These are phyloP conservation scores for Westerdykella ornata DNA, from an alignment of 2,329 filamentous ascomycete genomes.

Conservation along the genomic window DNA sequence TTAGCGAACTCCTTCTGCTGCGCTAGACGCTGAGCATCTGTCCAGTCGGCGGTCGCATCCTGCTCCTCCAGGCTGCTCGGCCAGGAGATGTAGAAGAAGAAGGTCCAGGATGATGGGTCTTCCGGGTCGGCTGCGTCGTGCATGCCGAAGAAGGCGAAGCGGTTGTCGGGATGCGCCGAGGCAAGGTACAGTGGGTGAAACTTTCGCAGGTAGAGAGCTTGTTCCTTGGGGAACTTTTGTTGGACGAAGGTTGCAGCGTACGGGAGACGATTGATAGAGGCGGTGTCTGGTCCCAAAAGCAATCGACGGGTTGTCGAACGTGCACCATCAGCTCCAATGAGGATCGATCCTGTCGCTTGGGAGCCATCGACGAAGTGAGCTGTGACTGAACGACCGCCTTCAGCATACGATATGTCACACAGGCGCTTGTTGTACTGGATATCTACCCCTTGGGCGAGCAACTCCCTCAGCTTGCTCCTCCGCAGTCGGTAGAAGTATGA, in stretches of 20 bases:
- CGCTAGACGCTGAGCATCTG: slow-evolving; percentile 31
- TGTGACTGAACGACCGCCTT: slow-evolving; percentile 27
- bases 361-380: slow-evolving; percentile 33
- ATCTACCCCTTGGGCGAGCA: slow-evolving; percentile 26
- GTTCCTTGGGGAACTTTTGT: slow-evolving; percentile 37
- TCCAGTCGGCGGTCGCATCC: slow-evolving; percentile 31
- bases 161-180: slow-evolving; percentile 40
- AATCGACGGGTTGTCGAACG: slow-evolving; percentile 26
- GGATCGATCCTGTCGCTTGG: slow-evolving; percentile 22
- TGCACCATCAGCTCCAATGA: slow-evolving; percentile 36
- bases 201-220: slow-evolving; percentile 40
- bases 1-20: slow-evolving; percentile 39
- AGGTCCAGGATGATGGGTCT: slow-evolving; percentile 40
- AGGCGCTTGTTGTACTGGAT: slow-evolving; percentile 38
- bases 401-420: slow-evolving; percentile 27
- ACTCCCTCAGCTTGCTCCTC: slow-evolving; percentile 28
- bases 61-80: slow-evolving; percentile 37
- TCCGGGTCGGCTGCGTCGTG: slow-evolving; percentile 37
- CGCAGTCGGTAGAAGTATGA: slow-evolving; percentile 33
- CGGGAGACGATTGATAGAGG: slow-evolving; percentile 36
- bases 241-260: slow-evolving; percentile 44
- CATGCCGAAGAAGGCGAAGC: slow-evolving; percentile 43
- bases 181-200: slow-evolving; percentile 43
- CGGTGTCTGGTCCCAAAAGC: slow-evolving; percentile 22
- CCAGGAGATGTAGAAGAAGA: slow-evolving; percentile 48